Percentiles rank a stretch among this genome's conserved stretches.
These are phyloP conservation scores for Theobroma grandiflorum DNA, from an alignment of 441 rosid species.

Conservation along the genomic window DNA sequence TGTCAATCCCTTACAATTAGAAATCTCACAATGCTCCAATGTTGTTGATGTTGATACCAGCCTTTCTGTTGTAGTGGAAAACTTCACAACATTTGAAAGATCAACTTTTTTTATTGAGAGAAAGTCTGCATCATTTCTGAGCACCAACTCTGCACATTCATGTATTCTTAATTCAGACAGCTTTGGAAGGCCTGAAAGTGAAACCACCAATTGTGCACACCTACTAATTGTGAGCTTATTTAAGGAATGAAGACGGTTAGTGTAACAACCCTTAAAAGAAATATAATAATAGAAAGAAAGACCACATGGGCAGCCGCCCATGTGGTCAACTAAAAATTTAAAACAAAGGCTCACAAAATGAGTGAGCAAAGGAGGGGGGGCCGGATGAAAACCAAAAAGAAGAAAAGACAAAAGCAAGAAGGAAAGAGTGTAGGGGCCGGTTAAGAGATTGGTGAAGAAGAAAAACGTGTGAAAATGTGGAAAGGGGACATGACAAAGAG, in stretches of 20 bases:
- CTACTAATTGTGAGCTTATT: not conserved
- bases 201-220: not conserved
- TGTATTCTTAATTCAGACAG: not conserved
- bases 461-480: no score
- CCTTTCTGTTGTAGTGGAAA: not conserved
- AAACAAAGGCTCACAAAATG: no score
- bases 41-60: not conserved
- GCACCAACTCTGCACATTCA: not conserved
- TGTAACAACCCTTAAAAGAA: no score
- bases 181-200: not conserved
- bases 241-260: conserved; percentile 1
- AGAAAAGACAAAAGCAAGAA: no score
- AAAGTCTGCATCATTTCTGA: not conserved
- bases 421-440: no score
- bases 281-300: no score
- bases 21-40: not conserved
- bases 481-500: no score
- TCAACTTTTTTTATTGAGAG: not conserved
- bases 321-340: no score
- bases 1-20: not conserved
- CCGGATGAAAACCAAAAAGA: no score
- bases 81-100: not conserved
- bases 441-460: no score
- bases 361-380: no score
- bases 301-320: not conserved